These are phyloP conservation scores for Poa pratensis DNA, from an alignment of 176 grass and related monocot species.

Conservation along the genomic window DNA sequence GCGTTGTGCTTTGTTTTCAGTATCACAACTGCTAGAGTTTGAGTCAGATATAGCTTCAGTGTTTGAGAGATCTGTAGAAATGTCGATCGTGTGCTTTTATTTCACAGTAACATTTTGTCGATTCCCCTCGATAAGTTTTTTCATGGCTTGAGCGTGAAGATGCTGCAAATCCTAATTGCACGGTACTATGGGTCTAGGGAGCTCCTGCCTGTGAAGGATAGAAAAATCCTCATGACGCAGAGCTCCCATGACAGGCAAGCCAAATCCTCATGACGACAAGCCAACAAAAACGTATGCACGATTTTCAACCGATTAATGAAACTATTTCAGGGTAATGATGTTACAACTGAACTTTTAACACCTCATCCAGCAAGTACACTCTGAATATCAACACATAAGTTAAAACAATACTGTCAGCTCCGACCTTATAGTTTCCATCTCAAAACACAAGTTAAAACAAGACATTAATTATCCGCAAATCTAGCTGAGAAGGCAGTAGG, in stretches of 20 bases:
- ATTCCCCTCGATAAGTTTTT: neutral
- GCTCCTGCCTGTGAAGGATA: neutral
- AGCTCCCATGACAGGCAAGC: neutral
- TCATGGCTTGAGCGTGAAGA: neutral
- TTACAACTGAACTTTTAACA: neutral
- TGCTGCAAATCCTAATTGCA: neutral
- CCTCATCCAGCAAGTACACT: neutral
- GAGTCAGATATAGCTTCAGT: neutral
- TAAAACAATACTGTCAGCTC: neutral
- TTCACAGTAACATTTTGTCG: neutral
- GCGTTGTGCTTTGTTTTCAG: neutral
- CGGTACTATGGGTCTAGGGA: neutral
- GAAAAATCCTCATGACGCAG: neutral
- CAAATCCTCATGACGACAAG: neutral
- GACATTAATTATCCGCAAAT: constrained; percentile 1
- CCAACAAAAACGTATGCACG: neutral
- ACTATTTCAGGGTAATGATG: neutral
- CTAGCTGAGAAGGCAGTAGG: constrained; percentile 12
- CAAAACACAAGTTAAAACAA: neutral
- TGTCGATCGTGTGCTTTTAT: neutral
- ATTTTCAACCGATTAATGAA: neutral
- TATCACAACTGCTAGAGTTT: constrained; percentile 21
- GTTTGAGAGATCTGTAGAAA: neutral
- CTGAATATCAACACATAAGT: neutral
- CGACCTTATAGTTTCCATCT: neutral